Percentiles rank a stretch among this genome's conserved stretches.
These are phyloP conservation scores for Blastocystis sp. DNA, from an alignment of 352 stramenopile genomes.

Conservation along the genomic window DNA sequence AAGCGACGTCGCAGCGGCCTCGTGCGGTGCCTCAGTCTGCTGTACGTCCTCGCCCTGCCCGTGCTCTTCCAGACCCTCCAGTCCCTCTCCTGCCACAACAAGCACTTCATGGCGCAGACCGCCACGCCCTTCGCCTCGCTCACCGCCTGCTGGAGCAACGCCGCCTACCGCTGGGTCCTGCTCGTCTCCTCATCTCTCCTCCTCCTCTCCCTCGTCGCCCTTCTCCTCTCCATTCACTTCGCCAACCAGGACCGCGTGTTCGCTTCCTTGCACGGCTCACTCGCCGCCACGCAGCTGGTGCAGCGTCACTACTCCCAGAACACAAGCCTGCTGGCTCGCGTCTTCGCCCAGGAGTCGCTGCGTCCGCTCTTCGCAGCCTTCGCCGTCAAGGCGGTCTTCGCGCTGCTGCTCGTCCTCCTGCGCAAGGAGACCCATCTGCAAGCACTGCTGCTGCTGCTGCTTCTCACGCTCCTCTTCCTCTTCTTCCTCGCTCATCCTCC, in stretches of 20 bases:
- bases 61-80: conserved; percentile 32
- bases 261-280: neutral
- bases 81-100: conserved; percentile 54
- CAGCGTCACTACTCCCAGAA: neutral
- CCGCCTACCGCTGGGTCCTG: conserved; percentile 12
- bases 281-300: neutral
- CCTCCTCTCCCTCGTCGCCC: neutral
- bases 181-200: neutral
- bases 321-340: neutral
- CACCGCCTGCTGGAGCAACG: neutral
- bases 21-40: neutral
- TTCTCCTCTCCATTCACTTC: neutral
- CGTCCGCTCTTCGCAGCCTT: neutral
- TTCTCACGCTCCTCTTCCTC: neutral
- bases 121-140: neutral
- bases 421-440: conserved; percentile 27
- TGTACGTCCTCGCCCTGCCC: neutral
- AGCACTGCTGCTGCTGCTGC: neutral
- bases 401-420: conserved; percentile 2
- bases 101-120: conserved; percentile 10
- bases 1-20: neutral
- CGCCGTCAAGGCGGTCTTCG: neutral
- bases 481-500: neutral
- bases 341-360: conserved; percentile 1
- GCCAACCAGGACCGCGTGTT: neutral